Conservation (phyloP, 1,284 basidiomycete genomes). For the Leccinum pallidistipes region DNA sequence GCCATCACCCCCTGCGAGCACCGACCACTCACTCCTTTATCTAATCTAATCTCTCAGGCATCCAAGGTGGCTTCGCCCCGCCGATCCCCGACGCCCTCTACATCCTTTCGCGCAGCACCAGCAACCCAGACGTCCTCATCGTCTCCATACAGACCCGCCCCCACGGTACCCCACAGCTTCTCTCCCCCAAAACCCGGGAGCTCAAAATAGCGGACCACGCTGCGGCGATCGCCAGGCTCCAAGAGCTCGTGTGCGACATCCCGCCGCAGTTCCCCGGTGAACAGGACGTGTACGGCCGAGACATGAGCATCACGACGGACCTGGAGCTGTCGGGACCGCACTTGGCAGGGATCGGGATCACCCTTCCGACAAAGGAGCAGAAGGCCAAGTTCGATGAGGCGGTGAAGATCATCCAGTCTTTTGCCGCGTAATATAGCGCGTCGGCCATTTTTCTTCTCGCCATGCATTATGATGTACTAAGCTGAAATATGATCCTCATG, state of each 20-base stretch:
- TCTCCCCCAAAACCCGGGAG: slow-evolving; percentile 38
- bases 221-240: slow-evolving; percentile 53
- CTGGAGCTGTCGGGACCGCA: slow-evolving; percentile 46
- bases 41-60: slow-evolving; percentile 40
- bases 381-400: slow-evolving; percentile 66
- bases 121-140: slow-evolving; percentile 39
- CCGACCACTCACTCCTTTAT: not conserved
- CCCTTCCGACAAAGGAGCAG: slow-evolving; percentile 55
- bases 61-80: slow-evolving; percentile 71
- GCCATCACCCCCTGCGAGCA: not conserved
- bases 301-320: slow-evolving; percentile 53
- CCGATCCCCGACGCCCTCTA: slow-evolving; percentile 59
- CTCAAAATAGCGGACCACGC: slow-evolving; percentile 35
- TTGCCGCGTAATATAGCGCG: slow-evolving; percentile 19
- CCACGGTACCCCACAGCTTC: slow-evolving; percentile 47
- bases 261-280: slow-evolving; percentile 53
- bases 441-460: not conserved
- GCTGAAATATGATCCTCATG: not conserved
- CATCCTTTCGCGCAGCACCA: slow-evolving; percentile 44
- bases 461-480: not conserved
- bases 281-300: slow-evolving; percentile 67
- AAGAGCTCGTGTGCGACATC: slow-evolving; percentile 56
- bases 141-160: slow-evolving; percentile 50
- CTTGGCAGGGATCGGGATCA: slow-evolving; percentile 55
- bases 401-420: slow-evolving; percentile 59